These are phyloP conservation scores for Mucor circinelloides DNA, from an alignment of 371 early-diverging fungal species.

Conservation along the genomic window DNA sequence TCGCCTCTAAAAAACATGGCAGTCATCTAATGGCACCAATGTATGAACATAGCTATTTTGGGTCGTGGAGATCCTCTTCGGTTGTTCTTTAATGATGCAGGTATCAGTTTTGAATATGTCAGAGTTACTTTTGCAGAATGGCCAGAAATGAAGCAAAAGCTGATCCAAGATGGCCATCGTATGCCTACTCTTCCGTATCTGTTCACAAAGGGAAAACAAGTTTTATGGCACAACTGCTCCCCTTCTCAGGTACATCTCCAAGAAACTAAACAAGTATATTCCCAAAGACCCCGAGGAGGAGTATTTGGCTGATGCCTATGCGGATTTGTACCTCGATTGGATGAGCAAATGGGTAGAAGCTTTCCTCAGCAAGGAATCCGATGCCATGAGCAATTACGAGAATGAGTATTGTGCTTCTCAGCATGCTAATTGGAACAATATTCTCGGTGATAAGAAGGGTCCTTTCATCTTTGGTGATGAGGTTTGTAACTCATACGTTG, in stretches of 20 bases:
- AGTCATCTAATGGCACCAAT: too few species aligned
- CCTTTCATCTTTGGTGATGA: conserved; percentile 32
- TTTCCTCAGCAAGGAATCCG: background rate
- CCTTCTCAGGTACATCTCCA: conserved; percentile 25
- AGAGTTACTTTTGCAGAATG: conserved; percentile 13
- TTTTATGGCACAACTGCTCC: conserved; percentile 22
- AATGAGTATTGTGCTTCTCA: background rate
- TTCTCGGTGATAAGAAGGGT: conserved; percentile 9
- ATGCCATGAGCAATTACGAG: background rate
- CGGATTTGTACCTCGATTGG: conserved; percentile 24
- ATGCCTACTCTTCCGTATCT: conserved; percentile 27
- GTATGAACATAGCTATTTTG: conserved; percentile 7
- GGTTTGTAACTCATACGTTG: background rate
- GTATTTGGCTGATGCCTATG: conserved; percentile 20
- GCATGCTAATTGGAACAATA: conserved; percentile 1
- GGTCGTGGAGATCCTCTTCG: conserved; percentile 32
- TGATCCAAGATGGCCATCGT: background rate
- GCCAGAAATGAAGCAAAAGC: conserved; percentile 11
- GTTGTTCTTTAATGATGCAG: conserved; percentile 33
- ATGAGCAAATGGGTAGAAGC: background rate
- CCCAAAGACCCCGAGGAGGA: conserved; percentile 28
- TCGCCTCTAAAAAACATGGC: background rate
- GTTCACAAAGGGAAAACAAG: conserved; percentile 24
- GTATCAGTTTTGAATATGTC: conserved; percentile 26
- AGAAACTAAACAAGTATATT: conserved; percentile 30